Evolutionary conservation across 129 eudicot species (phyloP), one percentile per base, ranked within the genome.

Genomic region (Flaveria bidentis): DNA sequence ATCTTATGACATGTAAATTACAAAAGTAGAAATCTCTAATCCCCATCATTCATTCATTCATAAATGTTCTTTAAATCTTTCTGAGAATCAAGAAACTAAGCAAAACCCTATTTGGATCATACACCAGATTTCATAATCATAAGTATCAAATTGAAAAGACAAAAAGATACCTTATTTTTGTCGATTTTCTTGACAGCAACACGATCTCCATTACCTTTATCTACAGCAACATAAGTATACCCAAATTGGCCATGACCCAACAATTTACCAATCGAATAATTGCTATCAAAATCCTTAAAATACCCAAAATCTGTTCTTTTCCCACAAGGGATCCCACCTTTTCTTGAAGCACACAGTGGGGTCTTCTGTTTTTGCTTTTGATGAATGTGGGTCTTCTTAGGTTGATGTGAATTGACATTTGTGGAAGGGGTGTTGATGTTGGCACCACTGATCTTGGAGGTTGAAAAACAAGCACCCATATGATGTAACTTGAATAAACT

Each of bases 171-270:
- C 98, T 93, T 93, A 71, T 86, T 90, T 80, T 93, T 93, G 65
- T 90, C 97, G 76, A 93, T 93, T 86, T 82, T 91, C 91, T 93
- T 93, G 72, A 93, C 98, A 62, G 98, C 98, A 79, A 93, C 98
- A 77, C 91, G 97, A 87, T 93, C 91, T 17, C 97, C 98, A 78
- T 82, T 85, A 79, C 67, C 82, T 83, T 87, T 91, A 77, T 93
- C 84, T 9, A 90, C 83, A 51, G 98, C 98, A 85, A 89, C 92
- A 84, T 93, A 93, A 5, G 98, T 93, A 56, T 90, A 91, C 28
- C 98, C 98, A 85, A 93, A 93, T 83, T 93, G 98, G n/a, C 98
- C 98, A 85, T 93, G 98, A 13, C 98, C 98, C 87, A 93, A 84
- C 83, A 93, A 87, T 81, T 91, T 91, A 72, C 98, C 98, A 73